Conservation (phyloP, 2,329 filamentous ascomycete species). For the Pseudogymnoascus sp. region DNA sequence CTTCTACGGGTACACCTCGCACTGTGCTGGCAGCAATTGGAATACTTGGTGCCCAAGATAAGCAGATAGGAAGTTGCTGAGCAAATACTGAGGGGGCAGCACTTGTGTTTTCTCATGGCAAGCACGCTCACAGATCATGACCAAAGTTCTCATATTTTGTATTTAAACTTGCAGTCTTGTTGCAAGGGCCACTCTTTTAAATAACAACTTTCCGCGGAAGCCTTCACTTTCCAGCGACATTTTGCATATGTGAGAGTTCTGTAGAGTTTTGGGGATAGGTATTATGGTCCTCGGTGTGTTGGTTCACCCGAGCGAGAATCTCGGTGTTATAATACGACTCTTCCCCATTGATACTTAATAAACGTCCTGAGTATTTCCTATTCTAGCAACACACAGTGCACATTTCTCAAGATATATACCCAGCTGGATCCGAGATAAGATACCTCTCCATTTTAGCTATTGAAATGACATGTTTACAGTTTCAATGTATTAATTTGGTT, state of each 20-base stretch:
- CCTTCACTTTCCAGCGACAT: background rate
- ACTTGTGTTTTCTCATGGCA: background rate
- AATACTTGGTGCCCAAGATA: background rate
- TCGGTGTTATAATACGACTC: background rate
- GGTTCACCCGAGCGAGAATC: background rate
- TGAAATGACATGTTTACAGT: background rate
- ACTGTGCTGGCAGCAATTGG: background rate
- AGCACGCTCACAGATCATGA: background rate
- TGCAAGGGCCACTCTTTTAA: conserved; percentile 2
- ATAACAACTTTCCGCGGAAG: background rate
- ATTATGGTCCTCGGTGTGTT: background rate
- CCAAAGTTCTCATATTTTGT: background rate
- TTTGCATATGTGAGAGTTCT: background rate
- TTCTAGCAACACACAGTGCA: background rate
- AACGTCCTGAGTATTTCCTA: background rate
- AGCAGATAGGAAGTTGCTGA: background rate
- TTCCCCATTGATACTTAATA: background rate
- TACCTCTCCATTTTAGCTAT: too few relatives aligned
- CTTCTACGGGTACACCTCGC: background rate
- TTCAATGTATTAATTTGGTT: background rate
- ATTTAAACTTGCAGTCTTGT: background rate
- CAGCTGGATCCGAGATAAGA: too few relatives aligned
- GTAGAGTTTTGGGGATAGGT: background rate
- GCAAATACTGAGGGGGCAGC: background rate
- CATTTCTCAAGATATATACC: too few relatives aligned